phyloP scores from a whole-genome alignment of 768 basidiomycete genomes.

The Mycena latifolia region DNA sequence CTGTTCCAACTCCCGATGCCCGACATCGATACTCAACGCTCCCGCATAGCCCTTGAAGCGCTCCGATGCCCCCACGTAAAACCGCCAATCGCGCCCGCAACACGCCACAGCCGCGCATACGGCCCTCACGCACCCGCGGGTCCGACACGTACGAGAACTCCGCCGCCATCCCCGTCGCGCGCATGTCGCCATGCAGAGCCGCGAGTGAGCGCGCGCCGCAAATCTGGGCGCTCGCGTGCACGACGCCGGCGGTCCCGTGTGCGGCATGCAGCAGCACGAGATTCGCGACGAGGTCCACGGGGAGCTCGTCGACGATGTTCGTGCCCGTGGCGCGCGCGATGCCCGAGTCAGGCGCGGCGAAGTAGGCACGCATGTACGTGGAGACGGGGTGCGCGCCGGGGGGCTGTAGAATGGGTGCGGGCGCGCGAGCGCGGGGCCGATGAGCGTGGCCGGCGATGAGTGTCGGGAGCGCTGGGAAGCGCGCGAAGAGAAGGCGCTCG shows the following conservation, averaged over 20 bases:
- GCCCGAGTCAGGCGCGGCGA: not conserved
- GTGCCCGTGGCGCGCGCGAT: not conserved
- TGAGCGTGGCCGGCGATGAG: conserved; percentile 1
- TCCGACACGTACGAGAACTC: not conserved
- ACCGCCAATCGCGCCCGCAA: not conserved
- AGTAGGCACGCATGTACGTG: not conserved
- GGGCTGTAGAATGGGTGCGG: conserved; percentile 2
- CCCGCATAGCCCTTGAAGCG: not conserved
- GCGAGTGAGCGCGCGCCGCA: not conserved
- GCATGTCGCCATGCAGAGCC: no score
- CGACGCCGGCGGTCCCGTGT: not conserved
- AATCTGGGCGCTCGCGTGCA: conserved; percentile 13
- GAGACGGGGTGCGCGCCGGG: not conserved
- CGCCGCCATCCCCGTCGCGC: no score
- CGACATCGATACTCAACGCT: not conserved
- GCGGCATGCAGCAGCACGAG: conserved; percentile 3
- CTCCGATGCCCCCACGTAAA: not conserved
- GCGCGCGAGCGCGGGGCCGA: not conserved
- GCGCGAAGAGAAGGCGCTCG: conserved; percentile 1
- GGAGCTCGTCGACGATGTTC: conserved; percentile 16
- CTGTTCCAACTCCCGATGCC: not conserved
- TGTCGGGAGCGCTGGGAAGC: not conserved
- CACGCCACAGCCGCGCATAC: not conserved
- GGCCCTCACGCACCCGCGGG: not conserved
- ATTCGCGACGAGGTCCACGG: conserved; percentile 14